phyloP scores from a whole-genome alignment of 2,329 filamentous ascomycete species.

The Colletotrichum viniferum region DNA sequence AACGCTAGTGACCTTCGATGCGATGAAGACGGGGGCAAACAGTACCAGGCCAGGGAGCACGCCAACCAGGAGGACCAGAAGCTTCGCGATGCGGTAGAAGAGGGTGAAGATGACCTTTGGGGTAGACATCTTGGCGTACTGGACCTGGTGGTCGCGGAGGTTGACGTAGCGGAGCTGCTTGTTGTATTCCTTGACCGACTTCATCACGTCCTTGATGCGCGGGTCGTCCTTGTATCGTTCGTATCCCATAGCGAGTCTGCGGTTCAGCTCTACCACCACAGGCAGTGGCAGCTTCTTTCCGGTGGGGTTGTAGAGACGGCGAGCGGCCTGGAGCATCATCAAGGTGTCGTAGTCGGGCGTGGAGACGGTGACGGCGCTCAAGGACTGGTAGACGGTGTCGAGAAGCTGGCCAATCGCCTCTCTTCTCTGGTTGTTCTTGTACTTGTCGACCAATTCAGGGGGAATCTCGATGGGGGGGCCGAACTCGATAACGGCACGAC shows the following conservation, averaged over 20 bases:
- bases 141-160: slow-evolving; percentile 91
- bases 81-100: slow-evolving; percentile 79
- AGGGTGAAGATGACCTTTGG: slow-evolving; percentile 77
- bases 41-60: slow-evolving; percentile 86
- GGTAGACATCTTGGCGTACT: slow-evolving; percentile 85
- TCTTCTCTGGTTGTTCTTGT: slow-evolving; percentile 80
- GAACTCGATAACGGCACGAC: slow-evolving; percentile 93
- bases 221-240: slow-evolving; percentile 91
- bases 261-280: slow-evolving; percentile 92
- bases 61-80: slow-evolving; percentile 76
- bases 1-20: slow-evolving; percentile 80
- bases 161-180: slow-evolving; percentile 83
- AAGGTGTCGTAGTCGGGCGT: slow-evolving; percentile 94
- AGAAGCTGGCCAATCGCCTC: slow-evolving; percentile 87
- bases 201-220: slow-evolving; percentile 76
- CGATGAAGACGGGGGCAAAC: slow-evolving; percentile 87
- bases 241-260: slow-evolving; percentile 88
- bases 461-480: slow-evolving; percentile 88
- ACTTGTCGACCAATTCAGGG: slow-evolving; percentile 80
- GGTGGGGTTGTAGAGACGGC: slow-evolving; percentile 91
- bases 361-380: slow-evolving; percentile 89
- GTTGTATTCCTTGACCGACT: slow-evolving; percentile 84
- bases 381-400: slow-evolving; percentile 83
- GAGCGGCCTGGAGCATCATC: slow-evolving; percentile 94
- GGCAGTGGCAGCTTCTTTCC: slow-evolving; percentile 92